Conservation (phyloP, 352 stramenopile species). For the Lagenidium giganteum region DNA sequence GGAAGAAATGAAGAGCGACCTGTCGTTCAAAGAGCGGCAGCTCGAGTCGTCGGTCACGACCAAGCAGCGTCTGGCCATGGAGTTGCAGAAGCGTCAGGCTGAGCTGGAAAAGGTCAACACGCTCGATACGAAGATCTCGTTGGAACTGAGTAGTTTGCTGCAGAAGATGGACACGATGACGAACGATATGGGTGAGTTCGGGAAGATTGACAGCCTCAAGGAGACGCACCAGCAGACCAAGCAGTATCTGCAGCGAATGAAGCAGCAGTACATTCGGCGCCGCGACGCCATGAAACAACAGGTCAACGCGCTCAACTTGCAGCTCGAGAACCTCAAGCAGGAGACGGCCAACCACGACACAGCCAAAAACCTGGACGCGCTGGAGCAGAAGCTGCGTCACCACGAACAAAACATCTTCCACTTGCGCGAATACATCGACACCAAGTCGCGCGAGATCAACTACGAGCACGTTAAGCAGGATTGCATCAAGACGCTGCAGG, state of each 20-base stretch:
- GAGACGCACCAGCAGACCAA: slow-evolving; percentile 78
- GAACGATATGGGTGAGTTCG: slow-evolving; percentile 84
- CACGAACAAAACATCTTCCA: slow-evolving; percentile 93
- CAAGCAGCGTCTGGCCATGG: slow-evolving; percentile 82
- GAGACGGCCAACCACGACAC: slow-evolving; percentile 72
- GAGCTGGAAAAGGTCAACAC: slow-evolving; percentile 91
- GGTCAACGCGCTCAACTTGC: slow-evolving; percentile 45
- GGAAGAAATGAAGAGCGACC: slow-evolving; percentile 85
- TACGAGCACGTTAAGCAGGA: slow-evolving; percentile 85
- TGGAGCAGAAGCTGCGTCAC: slow-evolving; percentile 88
- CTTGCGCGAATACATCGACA: slow-evolving; percentile 85
- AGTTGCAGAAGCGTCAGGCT: slow-evolving; percentile 82
- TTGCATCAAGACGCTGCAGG: slow-evolving; percentile 65
- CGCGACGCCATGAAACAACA: slow-evolving; percentile 87
- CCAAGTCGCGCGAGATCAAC: slow-evolving; percentile 86
- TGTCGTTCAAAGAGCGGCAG: slow-evolving; percentile 90
- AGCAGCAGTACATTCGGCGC: slow-evolving; percentile 82
- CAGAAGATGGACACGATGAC: slow-evolving; percentile 87
- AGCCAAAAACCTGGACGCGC: slow-evolving; percentile 67
- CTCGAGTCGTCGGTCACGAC: slow-evolving; percentile 88
- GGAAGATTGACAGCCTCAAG: slow-evolving; percentile 85
- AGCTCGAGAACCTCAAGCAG: slow-evolving; percentile 79
- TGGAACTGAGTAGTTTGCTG: slow-evolving; percentile 76
- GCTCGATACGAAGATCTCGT: slow-evolving; percentile 82
- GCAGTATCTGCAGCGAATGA: slow-evolving; percentile 57